Percentiles rank a stretch among this genome's conserved stretches.
Conservation (phyloP, 768 basidiomycete species). For the Hygrophorus pudorinus region DNA sequence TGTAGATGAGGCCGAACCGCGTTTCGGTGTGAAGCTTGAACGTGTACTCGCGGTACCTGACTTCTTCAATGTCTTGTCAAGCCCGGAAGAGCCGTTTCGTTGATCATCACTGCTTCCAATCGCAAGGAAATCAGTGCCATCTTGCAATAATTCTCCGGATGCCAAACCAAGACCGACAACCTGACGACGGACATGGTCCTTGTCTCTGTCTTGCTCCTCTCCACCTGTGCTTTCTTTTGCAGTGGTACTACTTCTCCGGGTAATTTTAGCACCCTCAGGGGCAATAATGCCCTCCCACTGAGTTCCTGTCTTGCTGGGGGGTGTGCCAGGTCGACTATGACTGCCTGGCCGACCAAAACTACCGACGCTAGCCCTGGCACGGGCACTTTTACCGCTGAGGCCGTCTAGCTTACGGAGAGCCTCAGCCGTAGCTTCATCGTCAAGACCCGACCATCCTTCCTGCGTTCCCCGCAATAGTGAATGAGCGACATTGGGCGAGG, state of each 20-base stretch:
- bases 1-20: constrained; percentile 83
- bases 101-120: constrained; percentile 52
- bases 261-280: constrained; percentile 28
- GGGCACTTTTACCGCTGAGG: constrained; percentile 62
- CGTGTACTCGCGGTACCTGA: constrained; percentile 43
- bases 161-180: constrained; percentile 24
- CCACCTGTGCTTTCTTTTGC: constrained; percentile 29
- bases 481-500: constrained; percentile 66
- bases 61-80: constrained; percentile 67
- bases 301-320: constrained; percentile 47
- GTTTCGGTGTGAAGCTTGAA: constrained; percentile 74
- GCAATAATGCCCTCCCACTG: constrained; percentile 71
- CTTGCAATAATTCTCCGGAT: constrained; percentile 24
- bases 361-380: constrained; percentile 67
- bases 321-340: constrained; percentile 66
- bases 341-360: constrained; percentile 60
- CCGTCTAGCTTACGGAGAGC: constrained; percentile 92
- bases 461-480: constrained; percentile 81
- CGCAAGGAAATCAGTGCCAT: constrained; percentile 32
- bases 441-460: constrained; percentile 81
- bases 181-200: constrained; percentile 24
- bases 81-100: constrained; percentile 26
- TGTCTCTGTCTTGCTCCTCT: constrained; percentile 37
- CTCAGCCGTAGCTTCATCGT: constrained; percentile 84
- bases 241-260: constrained; percentile 26